Base-by-base conservation (phyloP, 148 eudicot species). In the Beta vulgaris region DNA sequence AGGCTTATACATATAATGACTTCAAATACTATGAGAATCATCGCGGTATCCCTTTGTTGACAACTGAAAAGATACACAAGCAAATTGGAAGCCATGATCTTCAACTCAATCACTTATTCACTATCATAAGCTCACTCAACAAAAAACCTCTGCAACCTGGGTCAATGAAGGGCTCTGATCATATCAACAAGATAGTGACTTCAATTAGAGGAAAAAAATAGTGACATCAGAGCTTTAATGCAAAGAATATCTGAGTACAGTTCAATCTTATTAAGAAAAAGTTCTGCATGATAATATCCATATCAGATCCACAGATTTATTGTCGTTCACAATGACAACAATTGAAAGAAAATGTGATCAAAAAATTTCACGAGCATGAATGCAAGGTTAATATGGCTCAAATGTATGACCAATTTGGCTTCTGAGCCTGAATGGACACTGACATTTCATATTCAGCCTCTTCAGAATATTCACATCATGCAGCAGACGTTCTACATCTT, bases 361-460 rank as follows among this genome's bases (percentile, higher is more conserved):
- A 34, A 31, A 54, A 44, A 25, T 0, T 32, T 12, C 28, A 34
- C 54, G 40, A 72, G 39, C 43, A n/a, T n/a, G n/a, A n/a, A n/a
- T 28, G 44, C 36, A 51, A 23, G 51, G 62, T 19, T 11, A 7
- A 67, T 25, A 3, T n/a, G 43, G 25, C 69, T 53, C 73, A 48
- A 40, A 26, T 59, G 51, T 12, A 49, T 61, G 7, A 62, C 71
- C 71, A 18, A 75, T 69, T 71, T 80, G 82, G 67, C 40, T 62
- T 62, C 36, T 31, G 57, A 75, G 82, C 75, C 69, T 39, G 71
- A 34, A 14, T 39, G 78, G 74, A 51, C 78, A 79, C 37, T 65
- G 82, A 61, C 78, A 80, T 7, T 32, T 15, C 2, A 80, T 49
- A 51, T 51, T 63, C 66, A 80, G 78, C 72, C 29, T 74, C 75